Conservation (phyloP, 495 filamentous ascomycete species). For the Glonium stellatum region DNA sequence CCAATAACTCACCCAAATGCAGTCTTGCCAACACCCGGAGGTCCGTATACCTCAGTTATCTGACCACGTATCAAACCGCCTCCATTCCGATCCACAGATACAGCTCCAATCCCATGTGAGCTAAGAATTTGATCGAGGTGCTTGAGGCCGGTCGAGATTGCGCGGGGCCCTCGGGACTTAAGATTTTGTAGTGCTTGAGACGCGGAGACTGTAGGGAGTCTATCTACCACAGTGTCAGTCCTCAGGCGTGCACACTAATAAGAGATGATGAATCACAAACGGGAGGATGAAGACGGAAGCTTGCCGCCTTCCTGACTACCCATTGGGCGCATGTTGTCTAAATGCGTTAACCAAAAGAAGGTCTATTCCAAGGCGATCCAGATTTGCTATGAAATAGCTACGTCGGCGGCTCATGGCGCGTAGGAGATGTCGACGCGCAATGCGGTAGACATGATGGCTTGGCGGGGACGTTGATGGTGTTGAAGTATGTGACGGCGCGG, state of each 20-base stretch:
- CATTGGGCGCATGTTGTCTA: conserved; percentile 9
- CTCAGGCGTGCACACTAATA: background rate
- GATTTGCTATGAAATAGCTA: background rate
- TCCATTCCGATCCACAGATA: background rate
- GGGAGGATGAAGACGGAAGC: conserved; percentile 28
- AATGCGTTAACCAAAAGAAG: background rate
- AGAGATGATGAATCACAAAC: conserved; percentile 16
- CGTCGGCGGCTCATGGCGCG: background rate
- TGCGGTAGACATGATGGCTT: conserved; percentile 5
- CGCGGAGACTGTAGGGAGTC: conserved; percentile 80
- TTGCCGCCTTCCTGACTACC: conserved; percentile 31
- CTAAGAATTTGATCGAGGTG: conserved; percentile 42
- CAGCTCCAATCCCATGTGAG: conserved; percentile 16
- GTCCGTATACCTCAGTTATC: conserved; percentile 83
- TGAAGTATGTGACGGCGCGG: background rate
- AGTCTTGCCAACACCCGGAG: conserved; percentile 84
- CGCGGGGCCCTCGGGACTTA: conserved; percentile 41
- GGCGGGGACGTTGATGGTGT: background rate
- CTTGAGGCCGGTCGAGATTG: conserved; percentile 60
- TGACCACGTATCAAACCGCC: conserved; percentile 66
- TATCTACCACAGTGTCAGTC: conserved; percentile 44
- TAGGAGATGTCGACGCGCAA: background rate
- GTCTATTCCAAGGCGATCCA: background rate
- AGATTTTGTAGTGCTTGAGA: conserved; percentile 71
- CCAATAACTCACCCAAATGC: conserved; percentile 60